Conservation (phyloP, 441 rosid species). For the Gossypium davidsonii region DNA sequence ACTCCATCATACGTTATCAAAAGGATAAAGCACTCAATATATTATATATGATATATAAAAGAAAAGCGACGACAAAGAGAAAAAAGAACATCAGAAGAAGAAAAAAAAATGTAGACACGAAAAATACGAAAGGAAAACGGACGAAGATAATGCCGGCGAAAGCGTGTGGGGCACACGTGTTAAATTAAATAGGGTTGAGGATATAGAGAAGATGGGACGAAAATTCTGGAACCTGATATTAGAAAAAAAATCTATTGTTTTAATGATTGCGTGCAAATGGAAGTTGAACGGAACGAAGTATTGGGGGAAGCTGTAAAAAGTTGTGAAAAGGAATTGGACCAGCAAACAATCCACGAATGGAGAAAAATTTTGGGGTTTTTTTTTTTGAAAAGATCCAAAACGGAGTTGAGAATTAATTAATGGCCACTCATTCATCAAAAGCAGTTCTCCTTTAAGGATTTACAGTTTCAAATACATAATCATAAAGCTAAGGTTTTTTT, state of each 20-base stretch:
- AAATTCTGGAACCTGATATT: slow-evolving; percentile 1
- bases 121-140: neutral
- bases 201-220: slow-evolving; percentile 11
- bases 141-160: neutral
- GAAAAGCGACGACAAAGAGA: neutral
- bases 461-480: slow-evolving; percentile 38
- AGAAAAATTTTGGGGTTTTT: neutral
- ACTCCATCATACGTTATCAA: neutral
- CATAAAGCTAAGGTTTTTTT: slow-evolving; percentile 3
- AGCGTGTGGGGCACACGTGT: neutral
- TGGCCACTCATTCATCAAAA: slow-evolving; percentile 34
- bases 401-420: slow-evolving; percentile 49
- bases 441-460: slow-evolving; percentile 27
- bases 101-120: neutral
- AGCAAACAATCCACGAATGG: neutral
- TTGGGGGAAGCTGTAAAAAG: neutral
- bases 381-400: slow-evolving; percentile 20
- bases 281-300: neutral
- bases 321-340: slow-evolving; percentile 9
- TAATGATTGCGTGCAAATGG: slow-evolving; percentile 6
- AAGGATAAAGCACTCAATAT: neutral
- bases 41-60: neutral
- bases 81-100: neutral
- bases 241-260: neutral
- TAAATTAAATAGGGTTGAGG: neutral